Conservation (phyloP, 2,329 filamentous ascomycete species). For the Didymella pinodella region DNA sequence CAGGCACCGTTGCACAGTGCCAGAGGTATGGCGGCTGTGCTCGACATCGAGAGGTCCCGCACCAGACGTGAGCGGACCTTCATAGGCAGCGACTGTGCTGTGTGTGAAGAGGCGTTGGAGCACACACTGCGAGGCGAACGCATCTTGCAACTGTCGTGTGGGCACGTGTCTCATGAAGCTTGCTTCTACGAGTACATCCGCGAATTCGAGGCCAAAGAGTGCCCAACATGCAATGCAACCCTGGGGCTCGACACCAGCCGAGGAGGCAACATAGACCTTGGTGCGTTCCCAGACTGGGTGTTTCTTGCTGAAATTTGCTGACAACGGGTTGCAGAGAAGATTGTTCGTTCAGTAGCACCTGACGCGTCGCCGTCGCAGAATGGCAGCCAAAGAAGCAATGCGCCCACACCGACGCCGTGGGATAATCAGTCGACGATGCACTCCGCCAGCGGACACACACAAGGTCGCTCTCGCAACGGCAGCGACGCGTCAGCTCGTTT, state of each 20-base stretch:
- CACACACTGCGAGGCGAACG: conserved; percentile 93
- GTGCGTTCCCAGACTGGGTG: conserved; percentile 59
- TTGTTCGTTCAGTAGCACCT: conserved; percentile 82
- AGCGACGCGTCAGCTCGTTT: conserved; percentile 46
- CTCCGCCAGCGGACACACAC: conserved; percentile 56
- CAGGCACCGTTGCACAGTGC: conserved; percentile 43
- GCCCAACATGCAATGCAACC: conserved; percentile 91
- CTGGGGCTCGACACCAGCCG: conserved; percentile 91
- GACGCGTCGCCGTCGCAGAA: conserved; percentile 57
- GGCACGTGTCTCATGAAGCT: conserved; percentile 96
- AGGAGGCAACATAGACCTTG: conserved; percentile 90
- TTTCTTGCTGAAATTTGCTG: conserved; percentile 15
- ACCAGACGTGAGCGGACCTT: conserved; percentile 91
- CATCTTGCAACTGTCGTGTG: conserved; percentile 93
- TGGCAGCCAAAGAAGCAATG: conserved; percentile 52
- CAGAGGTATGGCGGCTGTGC: conserved; percentile 67
- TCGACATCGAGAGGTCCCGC: conserved; percentile 79
- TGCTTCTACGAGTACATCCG: conserved; percentile 99
- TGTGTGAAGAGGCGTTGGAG: conserved; percentile 95
- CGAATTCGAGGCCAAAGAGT: conserved; percentile 92
- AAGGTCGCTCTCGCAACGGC: conserved; percentile 44
- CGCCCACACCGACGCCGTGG: conserved; percentile 73
- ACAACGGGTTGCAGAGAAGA: conserved; percentile 74
- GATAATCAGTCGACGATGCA: conserved; percentile 62
- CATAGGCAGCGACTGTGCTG: conserved; percentile 91